Base-by-base conservation (phyloP, 2,329 filamentous ascomycete species). In the Ophiognomonia clavigignenti-juglandacearum region DNA sequence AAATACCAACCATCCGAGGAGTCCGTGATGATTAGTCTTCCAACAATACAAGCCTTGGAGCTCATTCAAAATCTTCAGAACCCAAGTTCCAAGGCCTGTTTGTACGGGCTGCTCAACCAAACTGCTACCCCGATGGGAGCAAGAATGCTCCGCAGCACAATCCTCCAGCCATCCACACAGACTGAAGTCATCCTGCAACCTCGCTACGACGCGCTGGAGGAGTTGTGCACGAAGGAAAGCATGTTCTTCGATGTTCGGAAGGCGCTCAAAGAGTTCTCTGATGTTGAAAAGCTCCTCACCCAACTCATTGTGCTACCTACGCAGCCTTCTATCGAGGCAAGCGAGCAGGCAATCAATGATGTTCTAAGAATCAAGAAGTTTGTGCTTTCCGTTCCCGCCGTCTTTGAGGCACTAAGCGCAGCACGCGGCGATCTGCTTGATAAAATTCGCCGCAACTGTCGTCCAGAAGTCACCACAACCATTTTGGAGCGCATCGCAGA, bases 21-120 rank as follows among this genome's bases (percentile, higher is more conserved):
- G 20, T 88, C 89, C 1, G 96, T 97, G 91, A 88, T 95, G 79
- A 95, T 97, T 56, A 92, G 96, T 58, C 75, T 93, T 3, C 85
- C 88, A 1, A 95, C 91, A 0, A 88, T 96, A 23, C 78, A 84
- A 31, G 89, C 89, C 0, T 72, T 98, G 3, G 93, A 98, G 62
- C 75, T 98, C 6, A 86, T 97, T 22, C 89, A 96, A 58, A 98
- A 96, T 55, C 61, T 91, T 0, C 83, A 87, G 11, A 83, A 85
- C 55, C 60, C 82, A 1, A 90, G 86, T 55, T 95, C 90, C 0
- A 88, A 83, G 53, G 81, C 92, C 32, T 92, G 85, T 54, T 70
- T 98, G 0, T 92, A 91, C 53, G 91, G 91, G 0, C 65, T 97
- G 0, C 68, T 98, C 38, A 95, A 97, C 57, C 77, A 89, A 54